Percentiles rank a stretch among this genome's conserved stretches.
These are phyloP conservation scores for Lodderomyces oxycetoniae DNA, from an alignment of 1,139 yeast genomes.

Conservation along the genomic window DNA sequence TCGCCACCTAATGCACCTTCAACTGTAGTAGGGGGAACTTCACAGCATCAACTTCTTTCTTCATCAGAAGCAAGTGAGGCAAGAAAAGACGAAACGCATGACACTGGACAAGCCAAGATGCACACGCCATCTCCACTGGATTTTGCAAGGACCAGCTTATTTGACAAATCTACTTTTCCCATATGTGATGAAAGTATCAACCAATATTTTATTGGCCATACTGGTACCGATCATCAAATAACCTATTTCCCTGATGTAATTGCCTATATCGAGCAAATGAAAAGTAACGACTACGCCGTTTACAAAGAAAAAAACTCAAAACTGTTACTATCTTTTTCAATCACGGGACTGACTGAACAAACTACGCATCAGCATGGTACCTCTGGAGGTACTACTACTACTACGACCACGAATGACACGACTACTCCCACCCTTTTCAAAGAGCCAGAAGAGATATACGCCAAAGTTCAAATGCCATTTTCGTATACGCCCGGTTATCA, in stretches of 20 bases:
- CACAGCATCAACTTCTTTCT: too few relatives aligned
- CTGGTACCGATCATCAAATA: constrained; percentile 24
- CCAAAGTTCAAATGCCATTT: constrained; percentile 68
- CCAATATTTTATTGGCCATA: constrained; percentile 56
- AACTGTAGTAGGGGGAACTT: too few relatives aligned
- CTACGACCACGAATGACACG: constrained; percentile 11
- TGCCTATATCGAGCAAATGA: constrained; percentile 43
- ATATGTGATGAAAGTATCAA: constrained; percentile 49
- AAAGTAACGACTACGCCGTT: constrained; percentile 36
- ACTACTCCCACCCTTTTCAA: constrained; percentile 28
- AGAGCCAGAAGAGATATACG: constrained; percentile 79
- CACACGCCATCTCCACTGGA: constrained; percentile 14
- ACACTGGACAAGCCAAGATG: too few relatives aligned
- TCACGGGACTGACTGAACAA: constrained; percentile 46
- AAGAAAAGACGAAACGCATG: too few relatives aligned
- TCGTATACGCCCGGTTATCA: constrained; percentile 91
- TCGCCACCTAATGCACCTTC: constrained; percentile 31
- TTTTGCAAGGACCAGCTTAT: constrained; percentile 6
- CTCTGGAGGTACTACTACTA: constrained; percentile 15
- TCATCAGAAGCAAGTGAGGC: too few relatives aligned
- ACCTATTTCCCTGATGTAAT: constrained; percentile 53
- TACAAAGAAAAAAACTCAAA: constrained; percentile 37
- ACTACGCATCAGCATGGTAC: not conserved
- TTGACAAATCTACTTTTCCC: constrained; percentile 14
- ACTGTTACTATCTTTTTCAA: constrained; percentile 51